Evolutionary conservation across 2,329 filamentous ascomycete genomes (phyloP), one percentile per base, ranked within the genome.

Genomic region (Penicillium polonicum): DNA sequence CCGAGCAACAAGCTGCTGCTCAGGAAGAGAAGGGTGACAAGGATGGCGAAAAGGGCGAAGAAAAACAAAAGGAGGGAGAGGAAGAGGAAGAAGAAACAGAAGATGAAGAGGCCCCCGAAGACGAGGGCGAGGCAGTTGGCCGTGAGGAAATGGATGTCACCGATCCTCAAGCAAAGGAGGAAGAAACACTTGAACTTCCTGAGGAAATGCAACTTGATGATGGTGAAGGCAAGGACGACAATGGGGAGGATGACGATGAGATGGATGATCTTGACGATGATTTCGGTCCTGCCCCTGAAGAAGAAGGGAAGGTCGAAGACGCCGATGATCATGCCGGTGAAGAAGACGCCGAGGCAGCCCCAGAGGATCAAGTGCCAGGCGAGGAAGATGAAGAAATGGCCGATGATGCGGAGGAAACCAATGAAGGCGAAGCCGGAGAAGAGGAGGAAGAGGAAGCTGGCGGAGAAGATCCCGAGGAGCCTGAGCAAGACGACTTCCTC

Each of bases 141-240:
- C 73, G 82, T 79, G 67, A 92, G 59, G 84, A 89, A 52, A 79
- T 79, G 52, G 86, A 89, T 70, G 81, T 84, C 59, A 82, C 85
- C 59, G 87, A 91, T 72, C 88, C 91, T 51, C 88, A 93, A 67
- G 85, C 90, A 2, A 85, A 93, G 65, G 88, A 96, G 70, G 88
- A 91, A 66, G 87, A 96, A 59, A 87, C 88, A 2, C 80, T 96
- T 59, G 91, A 92, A 45, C 80, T 96, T 23, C 92, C 92, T 0
- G 92, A 96, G 42, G 91, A 96, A 63, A 88, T 97, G 81, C 87
- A 95, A 57, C 83, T 94, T 55, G 88, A 93, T 62, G 88, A 85
- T 9, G 79, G 90, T 29, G 83, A 85, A 33, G 79, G 84, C 48
- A 83, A 83, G 5, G 80, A 89, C 52, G 76, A 74, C 12, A 77